phyloP scores from a whole-genome alignment of 495 filamentous ascomycete genomes.

The Penicillium pancosmium region DNA sequence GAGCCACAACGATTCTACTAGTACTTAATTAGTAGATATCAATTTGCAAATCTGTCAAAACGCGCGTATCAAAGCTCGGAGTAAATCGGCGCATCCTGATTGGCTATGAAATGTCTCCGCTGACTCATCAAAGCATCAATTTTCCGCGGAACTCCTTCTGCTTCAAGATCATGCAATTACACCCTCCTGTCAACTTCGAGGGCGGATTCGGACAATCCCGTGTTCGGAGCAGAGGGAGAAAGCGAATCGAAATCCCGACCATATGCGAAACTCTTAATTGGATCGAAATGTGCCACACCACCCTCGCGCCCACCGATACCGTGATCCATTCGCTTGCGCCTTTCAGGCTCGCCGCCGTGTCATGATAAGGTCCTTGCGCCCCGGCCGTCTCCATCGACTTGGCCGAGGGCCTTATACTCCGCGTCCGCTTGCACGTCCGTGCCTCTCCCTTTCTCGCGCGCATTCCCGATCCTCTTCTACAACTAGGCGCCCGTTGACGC shows the following conservation, averaged over 20 bases:
- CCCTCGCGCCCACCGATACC: slow-evolving; percentile 34
- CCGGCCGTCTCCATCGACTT: slow-evolving; percentile 42
- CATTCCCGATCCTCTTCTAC: slow-evolving; percentile 9
- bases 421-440: slow-evolving; percentile 13
- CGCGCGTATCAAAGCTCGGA: slow-evolving; percentile 4
- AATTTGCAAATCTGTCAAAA: background rate
- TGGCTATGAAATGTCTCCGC: slow-evolving; percentile 16
- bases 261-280: slow-evolving; percentile 29
- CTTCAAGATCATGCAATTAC: slow-evolving; percentile 8
- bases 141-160: slow-evolving; percentile 15
- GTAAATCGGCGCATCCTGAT: slow-evolving; percentile 22
- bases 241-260: slow-evolving; percentile 4
- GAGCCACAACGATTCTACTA: no score
- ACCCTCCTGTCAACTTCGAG: background rate
- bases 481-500: slow-evolving; percentile 2
- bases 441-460: slow-evolving; percentile 11
- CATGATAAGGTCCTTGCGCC: slow-evolving; percentile 48
- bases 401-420: slow-evolving; percentile 30
- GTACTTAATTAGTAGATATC: no score
- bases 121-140: slow-evolving; percentile 28
- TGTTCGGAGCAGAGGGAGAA: background rate
- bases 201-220: background rate
- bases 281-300: slow-evolving; percentile 44
- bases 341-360: slow-evolving; percentile 37
- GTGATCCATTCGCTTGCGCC: slow-evolving; percentile 38